Base-by-base conservation (phyloP, 2,329 filamentous ascomycete genomes). In the Botrytis porri region DNA sequence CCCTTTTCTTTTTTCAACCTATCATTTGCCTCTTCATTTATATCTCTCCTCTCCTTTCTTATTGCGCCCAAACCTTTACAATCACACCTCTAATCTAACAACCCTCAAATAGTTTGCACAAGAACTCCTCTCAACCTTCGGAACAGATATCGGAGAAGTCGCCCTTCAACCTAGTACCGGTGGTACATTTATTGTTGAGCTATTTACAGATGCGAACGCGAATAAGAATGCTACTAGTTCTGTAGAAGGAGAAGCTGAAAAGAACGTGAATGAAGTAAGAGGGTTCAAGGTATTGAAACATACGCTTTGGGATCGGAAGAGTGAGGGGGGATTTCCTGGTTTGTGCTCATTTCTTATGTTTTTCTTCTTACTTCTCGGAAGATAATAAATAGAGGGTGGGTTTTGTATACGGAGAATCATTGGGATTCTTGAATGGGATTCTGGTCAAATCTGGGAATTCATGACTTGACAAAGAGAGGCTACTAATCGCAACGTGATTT, bases 71-170 rank as follows among this genome's bases (percentile, higher is more conserved):
- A 57, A 57, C 51, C n/a, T 57, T 7, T 57, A 9, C 7, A 18
- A 29, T 9, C n/a, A 57, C 14, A 16, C 43, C 20, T 37, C 35
- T 25, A 25, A 54, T 29, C 64, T 66, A 66, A 66, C 32, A 22
- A 29, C 9, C 32, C 35, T 10, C 8, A 12, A 41, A 48, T 22
- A 97, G 93, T 98, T 92, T 82, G 95, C 92, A 66, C 96, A 98
- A 86, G 96, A 98, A 83, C 90, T 99, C 62, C 89, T 99, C 54
- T 97, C 94, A 1, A 99, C 95, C 0, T 99, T 99, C 84, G 89
- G 89, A 71, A 93, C 90, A 2, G 86, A 89, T 62, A 88, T 98
- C 2, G 95, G 94, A 75, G 95, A 98, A 82, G 91, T 98, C 16
- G 90, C 95, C 25, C 87, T 99, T 12, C 89, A 97, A 76, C 96